These are phyloP conservation scores for Grosmannia huntii DNA, from an alignment of 2,329 filamentous ascomycete species.

Conservation along the genomic window DNA sequence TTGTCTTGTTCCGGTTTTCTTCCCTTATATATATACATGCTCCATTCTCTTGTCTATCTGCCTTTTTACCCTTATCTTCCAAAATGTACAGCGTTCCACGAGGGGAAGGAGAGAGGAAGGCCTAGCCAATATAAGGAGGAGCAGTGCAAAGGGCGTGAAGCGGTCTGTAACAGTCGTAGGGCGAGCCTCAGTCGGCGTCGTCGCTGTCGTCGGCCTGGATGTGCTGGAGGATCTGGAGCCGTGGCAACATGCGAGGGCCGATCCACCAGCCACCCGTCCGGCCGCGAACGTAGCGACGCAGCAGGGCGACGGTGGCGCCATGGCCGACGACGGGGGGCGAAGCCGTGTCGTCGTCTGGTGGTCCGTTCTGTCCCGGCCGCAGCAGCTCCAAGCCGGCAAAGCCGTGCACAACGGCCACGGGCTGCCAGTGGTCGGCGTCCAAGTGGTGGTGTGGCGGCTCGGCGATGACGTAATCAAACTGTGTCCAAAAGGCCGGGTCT, in stretches of 20 bases:
- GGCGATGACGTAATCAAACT: conserved; percentile 49
- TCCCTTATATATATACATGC: background rate
- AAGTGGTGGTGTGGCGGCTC: conserved; percentile 25
- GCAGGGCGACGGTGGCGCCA: conserved; percentile 25
- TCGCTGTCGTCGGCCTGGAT: conserved; percentile 9
- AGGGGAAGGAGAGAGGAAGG: too few species aligned
- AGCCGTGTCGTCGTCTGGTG: conserved; percentile 9
- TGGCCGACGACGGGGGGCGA: conserved; percentile 27
- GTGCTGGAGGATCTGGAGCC: conserved; percentile 36
- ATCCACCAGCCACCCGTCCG: conserved; percentile 51
- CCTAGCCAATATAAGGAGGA: too few species aligned
- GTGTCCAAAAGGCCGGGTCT: conserved; percentile 44
- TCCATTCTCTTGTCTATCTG: background rate
- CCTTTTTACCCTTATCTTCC: background rate
- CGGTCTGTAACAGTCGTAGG: too few species aligned
- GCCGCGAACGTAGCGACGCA: conserved; percentile 28
- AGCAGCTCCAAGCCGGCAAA: conserved; percentile 47
- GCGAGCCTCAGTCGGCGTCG: too few species aligned
- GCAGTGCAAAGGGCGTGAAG: too few species aligned
- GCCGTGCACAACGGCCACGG: conserved; percentile 42
- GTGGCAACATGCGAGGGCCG: conserved; percentile 47
- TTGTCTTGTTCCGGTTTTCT: background rate
- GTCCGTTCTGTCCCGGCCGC: conserved; percentile 26
- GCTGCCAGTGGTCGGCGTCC: conserved; percentile 33
- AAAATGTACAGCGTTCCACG: too few species aligned